phyloP scores from a whole-genome alignment of 805 yeast genomes.

The Cyberlindnera mississippiensis region DNA sequence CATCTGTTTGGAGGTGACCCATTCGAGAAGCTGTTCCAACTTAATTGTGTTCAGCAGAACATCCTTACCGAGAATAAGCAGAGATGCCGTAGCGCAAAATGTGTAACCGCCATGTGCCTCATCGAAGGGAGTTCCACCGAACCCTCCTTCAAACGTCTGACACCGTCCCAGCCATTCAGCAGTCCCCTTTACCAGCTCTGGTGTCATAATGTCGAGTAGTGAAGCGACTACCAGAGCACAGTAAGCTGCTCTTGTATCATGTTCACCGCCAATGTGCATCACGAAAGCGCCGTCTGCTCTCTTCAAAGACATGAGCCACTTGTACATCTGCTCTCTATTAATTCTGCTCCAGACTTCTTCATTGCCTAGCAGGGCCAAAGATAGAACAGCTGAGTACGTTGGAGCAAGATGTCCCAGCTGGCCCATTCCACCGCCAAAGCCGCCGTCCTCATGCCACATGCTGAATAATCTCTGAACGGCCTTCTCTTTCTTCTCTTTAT shows the following conservation, averaged over 20 bases:
- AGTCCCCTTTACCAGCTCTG: conserved; percentile 50
- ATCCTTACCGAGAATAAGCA: conserved; percentile 40
- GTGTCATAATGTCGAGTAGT: conserved; percentile 57
- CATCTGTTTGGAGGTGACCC: conserved; percentile 72
- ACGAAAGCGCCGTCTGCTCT: conserved; percentile 68
- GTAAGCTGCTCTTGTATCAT: conserved; percentile 80
- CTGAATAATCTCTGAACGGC: conserved; percentile 30
- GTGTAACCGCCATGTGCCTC: conserved; percentile 99
- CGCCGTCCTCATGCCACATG: conserved; percentile 44
- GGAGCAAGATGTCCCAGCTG: conserved; percentile 86
- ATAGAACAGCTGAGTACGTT: conserved; percentile 69
- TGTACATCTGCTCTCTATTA: conserved; percentile 44
- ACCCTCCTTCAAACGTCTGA: conserved; percentile 95
- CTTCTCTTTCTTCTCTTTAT: conserved; percentile 25
- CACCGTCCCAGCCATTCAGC: conserved; percentile 61
- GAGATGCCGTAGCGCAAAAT: conserved; percentile 76
- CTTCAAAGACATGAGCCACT: conserved; percentile 67
- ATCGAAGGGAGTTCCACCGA: conserved; percentile 72
- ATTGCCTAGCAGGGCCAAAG: conserved; percentile 52
- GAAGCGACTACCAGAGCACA: conserved; percentile 78
- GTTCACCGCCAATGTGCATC: conserved; percentile 77
- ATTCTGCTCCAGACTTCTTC: conserved; percentile 39
- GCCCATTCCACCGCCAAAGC: conserved; percentile 81
- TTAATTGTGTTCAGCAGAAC: conserved; percentile 37
- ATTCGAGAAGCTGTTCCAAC: conserved; percentile 47